These are phyloP conservation scores for Neoboletus magnificus DNA, from an alignment of 768 basidiomycete species.

Conservation along the genomic window DNA sequence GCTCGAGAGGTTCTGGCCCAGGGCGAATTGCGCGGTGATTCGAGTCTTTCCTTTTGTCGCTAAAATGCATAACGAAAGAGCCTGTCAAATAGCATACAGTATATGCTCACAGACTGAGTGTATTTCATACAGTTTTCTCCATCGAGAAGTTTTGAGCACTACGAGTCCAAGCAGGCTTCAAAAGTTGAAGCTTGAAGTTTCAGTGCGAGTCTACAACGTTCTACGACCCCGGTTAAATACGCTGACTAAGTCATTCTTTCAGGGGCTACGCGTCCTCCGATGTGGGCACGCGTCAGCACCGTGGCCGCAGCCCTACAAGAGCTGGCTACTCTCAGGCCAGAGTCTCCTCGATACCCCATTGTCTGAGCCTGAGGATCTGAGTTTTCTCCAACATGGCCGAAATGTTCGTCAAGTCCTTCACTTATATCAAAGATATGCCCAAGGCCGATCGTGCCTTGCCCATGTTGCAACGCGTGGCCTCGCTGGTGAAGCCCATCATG, in stretches of 20 bases:
- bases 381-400: slow-evolving; percentile 43
- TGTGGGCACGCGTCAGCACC: slow-evolving; percentile 7
- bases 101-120: background rate
- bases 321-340: background rate
- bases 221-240: background rate
- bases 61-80: background rate
- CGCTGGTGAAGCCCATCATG: slow-evolving; percentile 93
- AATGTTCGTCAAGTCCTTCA: slow-evolving; percentile 60
- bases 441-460: slow-evolving; percentile 64
- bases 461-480: slow-evolving; percentile 66
- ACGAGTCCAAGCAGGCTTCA: background rate
- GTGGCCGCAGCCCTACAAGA: background rate
- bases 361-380: background rate
- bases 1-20: background rate
- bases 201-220: background rate
- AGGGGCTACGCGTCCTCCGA: background rate
- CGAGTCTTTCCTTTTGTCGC: background rate
- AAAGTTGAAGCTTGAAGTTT: too few species aligned
- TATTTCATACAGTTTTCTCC: too few species aligned
- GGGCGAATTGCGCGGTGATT: background rate
- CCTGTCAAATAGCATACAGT: background rate
- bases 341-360: background rate
- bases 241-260: slow-evolving; percentile 13
- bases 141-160: background rate
- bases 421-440: slow-evolving; percentile 66